Percentiles rank a stretch among this genome's conserved stretches.
These are phyloP conservation scores for Rhizophagus clarus DNA, from an alignment of 192 early-diverging fungal genomes.

Conservation along the genomic window DNA sequence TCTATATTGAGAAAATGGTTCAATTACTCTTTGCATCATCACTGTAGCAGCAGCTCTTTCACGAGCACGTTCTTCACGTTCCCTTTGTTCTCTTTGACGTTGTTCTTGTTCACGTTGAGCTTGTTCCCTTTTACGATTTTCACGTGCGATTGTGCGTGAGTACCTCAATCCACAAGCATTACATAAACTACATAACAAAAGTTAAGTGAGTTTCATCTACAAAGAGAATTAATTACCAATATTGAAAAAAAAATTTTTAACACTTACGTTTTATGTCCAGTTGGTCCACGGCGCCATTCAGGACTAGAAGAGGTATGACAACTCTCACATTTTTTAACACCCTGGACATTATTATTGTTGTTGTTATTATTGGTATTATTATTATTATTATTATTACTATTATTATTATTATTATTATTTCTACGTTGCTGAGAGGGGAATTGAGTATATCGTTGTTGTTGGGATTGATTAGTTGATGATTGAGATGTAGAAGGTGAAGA, in stretches of 20 bases:
- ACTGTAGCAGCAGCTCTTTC: background rate
- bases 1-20: slow-evolving; percentile 16
- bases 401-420: background rate
- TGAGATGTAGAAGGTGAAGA: background rate
- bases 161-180: slow-evolving; percentile 61
- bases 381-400: slow-evolving; percentile 8
- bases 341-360: slow-evolving; percentile 26
- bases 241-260: background rate
- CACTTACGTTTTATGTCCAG: slow-evolving; percentile 56
- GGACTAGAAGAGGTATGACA: slow-evolving; percentile 56
- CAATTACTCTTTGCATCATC: slow-evolving; percentile 16
- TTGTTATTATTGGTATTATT: slow-evolving; percentile 6
- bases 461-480: background rate
- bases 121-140: slow-evolving; percentile 38
- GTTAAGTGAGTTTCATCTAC: background rate
- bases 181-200: slow-evolving; percentile 41
- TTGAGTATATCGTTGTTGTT: background rate
- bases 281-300: slow-evolving; percentile 59
- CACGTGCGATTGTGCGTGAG: slow-evolving; percentile 45
- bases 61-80: slow-evolving; percentile 13
- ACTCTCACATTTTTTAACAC: slow-evolving; percentile 45
- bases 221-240: too few relatives aligned
- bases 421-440: background rate
- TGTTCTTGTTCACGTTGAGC: slow-evolving; percentile 31
- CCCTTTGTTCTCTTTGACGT: slow-evolving; percentile 8